Base-by-base conservation (phyloP, 1,284 basidiomycete genomes). In the Leccinum angustisporum region DNA sequence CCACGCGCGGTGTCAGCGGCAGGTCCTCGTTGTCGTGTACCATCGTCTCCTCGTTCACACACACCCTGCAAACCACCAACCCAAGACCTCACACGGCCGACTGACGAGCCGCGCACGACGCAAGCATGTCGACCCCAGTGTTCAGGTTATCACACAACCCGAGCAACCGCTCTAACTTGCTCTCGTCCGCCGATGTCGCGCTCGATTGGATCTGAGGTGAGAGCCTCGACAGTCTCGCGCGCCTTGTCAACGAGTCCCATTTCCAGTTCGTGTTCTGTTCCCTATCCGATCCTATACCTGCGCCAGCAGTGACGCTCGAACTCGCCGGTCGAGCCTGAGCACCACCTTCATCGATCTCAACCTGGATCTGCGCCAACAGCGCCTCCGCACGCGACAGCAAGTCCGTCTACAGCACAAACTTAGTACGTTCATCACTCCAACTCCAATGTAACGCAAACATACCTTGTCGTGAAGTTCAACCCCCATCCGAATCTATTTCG, bases 101-200 rank as follows among this genome's bases (percentile, higher is more conserved):
- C 51, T 64, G 67, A 5, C 74, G 69, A 13, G 74, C 71, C n/a
- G 65, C 60, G 25, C 66, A 63, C 16, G 69, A 75, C 8, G 78
- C 75, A 2, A 82, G 72, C n/a, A 75, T 79, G 34, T 79, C 76
- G 6, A 89, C 65, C 30, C 86, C 76, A 0, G 76, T 74, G 5
- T 83, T 85, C 11, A 96, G 76, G 48, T 81, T 77, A 70, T 97
- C 94, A 68, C 92, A 94, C 52, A 94, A 76, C 2, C 68, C 75
- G 8, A 96, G 79, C 21, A 95, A 77, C 51, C 85, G 85, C 64
- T 90, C 87, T 69, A 94, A 75, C 18, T 78, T 77, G 18, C 71
- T 70, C 0, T 84, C 81, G 61, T 91, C 87, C n/a, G 80, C 80
- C 1, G 83, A 85, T 51, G 79, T 58, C 14, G 57, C 36, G 4